These are phyloP conservation scores for Cryptococcus sp. DNA, from an alignment of 1,284 basidiomycete species.

Conservation along the genomic window DNA sequence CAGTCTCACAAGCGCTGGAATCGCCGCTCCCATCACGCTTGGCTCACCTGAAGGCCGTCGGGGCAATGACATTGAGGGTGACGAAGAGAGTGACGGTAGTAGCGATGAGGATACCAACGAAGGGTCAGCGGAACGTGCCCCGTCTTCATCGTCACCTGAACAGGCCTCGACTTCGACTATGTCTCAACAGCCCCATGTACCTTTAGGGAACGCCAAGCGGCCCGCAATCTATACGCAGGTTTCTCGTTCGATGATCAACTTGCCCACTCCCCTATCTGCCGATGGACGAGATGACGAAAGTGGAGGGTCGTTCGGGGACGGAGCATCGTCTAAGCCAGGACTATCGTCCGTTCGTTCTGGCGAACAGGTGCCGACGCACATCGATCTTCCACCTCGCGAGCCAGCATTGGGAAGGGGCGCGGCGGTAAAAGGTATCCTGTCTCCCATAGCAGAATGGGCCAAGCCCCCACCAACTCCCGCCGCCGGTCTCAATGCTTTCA, in stretches of 20 bases:
- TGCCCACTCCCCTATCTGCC: constrained; percentile 33
- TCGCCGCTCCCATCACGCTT: background rate
- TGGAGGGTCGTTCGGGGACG: background rate
- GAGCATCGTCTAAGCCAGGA: constrained; percentile 14
- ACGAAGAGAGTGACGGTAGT: constrained; percentile 14
- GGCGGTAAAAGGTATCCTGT: constrained; percentile 10
- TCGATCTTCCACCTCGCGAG: constrained; percentile 27
- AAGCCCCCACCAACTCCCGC: constrained; percentile 48
- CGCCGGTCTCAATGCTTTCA: constrained; percentile 31
- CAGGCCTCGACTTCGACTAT: constrained; percentile 3
- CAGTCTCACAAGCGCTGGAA: background rate
- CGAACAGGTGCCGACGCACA: constrained; percentile 13
- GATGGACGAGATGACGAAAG: constrained; percentile 13
- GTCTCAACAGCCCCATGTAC: background rate
- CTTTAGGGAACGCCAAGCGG: too few relatives aligned
- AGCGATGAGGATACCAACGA: constrained; percentile 15
- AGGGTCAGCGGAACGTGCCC: constrained; percentile 10
- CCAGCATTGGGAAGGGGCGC: constrained; percentile 2
- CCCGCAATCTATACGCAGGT: constrained; percentile 61
- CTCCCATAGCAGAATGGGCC: constrained; percentile 34
- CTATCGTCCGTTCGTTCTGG: constrained; percentile 28
- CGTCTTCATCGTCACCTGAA: constrained; percentile 5
- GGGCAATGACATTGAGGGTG: constrained; percentile 10
- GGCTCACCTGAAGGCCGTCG: constrained; percentile 3
- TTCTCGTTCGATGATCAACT: constrained; percentile 63